These are phyloP conservation scores for Clausena lansium DNA, from an alignment of 345 rosid genomes.

Conservation along the genomic window DNA sequence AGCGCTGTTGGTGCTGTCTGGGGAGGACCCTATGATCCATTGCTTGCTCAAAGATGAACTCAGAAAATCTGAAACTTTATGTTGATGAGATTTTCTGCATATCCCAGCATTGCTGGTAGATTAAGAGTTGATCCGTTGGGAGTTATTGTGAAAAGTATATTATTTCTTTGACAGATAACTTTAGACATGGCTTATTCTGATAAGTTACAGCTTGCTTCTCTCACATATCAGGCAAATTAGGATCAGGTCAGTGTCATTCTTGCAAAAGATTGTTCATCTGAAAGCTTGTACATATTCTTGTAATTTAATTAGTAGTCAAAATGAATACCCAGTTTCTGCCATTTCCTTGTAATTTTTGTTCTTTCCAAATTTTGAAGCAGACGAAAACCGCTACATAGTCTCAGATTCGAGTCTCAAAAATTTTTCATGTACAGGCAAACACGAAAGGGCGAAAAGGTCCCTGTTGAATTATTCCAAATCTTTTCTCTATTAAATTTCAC, in stretches of 20 bases:
- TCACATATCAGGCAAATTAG: not conserved
- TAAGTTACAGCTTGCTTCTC: not conserved
- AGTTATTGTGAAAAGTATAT: constrained; percentile 1
- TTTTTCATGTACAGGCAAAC: not conserved
- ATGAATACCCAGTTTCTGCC: not conserved
- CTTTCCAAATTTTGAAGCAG: not conserved
- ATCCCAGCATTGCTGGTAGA: not conserved
- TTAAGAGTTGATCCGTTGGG: not conserved
- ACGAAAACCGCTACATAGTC: not conserved
- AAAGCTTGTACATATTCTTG: not conserved
- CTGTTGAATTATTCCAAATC: not conserved
- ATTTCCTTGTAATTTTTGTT: not conserved
- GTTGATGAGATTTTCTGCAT: not conserved
- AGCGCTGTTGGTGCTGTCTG: constrained; percentile 18
- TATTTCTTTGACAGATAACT: not conserved
- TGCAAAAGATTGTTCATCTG: not conserved
- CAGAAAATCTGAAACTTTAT: not conserved
- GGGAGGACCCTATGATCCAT: constrained; percentile 34
- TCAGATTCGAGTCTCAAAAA: too few species aligned
- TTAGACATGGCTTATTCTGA: not conserved
- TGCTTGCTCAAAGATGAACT: constrained; percentile 19
- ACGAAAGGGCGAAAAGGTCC: not conserved
- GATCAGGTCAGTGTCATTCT: constrained; percentile 1
- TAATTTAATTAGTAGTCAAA: not conserved
- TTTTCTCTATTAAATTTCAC: not conserved